Evolutionary conservation across 2,329 filamentous ascomycete species (phyloP).

Genomic region (Phaeophleospora eucalypticola): DNA sequence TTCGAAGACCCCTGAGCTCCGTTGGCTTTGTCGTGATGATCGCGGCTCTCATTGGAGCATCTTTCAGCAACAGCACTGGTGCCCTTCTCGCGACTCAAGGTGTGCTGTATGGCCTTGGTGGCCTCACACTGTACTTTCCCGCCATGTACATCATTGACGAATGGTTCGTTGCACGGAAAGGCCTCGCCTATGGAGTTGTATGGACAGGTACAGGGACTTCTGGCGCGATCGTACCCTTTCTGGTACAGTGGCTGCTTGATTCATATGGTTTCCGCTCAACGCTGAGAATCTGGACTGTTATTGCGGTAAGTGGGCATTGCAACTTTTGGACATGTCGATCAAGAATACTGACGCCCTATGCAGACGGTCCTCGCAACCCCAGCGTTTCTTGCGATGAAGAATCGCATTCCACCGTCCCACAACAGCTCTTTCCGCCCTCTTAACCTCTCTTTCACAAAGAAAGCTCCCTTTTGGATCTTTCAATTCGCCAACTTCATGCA

Average conservation of each 20-base stretch:
- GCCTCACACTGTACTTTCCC: slow-evolving; percentile 49
- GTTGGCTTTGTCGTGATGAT: slow-evolving; percentile 36
- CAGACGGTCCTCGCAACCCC: neutral
- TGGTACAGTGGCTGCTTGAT: slow-evolving; percentile 40
- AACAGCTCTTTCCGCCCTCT: too few relatives aligned
- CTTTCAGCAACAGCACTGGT: slow-evolving; percentile 34
- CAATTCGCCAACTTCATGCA: slow-evolving; percentile 42
- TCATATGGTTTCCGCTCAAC: slow-evolving; percentile 45
- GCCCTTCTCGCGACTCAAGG: slow-evolving; percentile 39
- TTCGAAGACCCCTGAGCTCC: slow-evolving; percentile 32
- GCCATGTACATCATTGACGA: slow-evolving; percentile 51
- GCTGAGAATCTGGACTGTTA: slow-evolving; percentile 40
- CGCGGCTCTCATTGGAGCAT: slow-evolving; percentile 32
- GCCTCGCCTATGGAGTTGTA: slow-evolving; percentile 51
- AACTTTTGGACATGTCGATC: neutral
- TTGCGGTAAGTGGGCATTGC: slow-evolving; percentile 25
- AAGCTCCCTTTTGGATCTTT: slow-evolving; percentile 39
- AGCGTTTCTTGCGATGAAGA: slow-evolving; percentile 2
- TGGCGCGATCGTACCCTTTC: slow-evolving; percentile 43
- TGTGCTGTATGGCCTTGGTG: slow-evolving; percentile 42
- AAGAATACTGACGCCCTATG: too few relatives aligned
- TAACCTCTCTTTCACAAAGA: slow-evolving; percentile 35
- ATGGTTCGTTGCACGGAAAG: slow-evolving; percentile 50
- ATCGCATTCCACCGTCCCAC: slow-evolving; percentile 15
- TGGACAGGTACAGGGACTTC: slow-evolving; percentile 42